Conservation (phyloP, 192 early-diverging fungal genomes). For the Geosiphon pyriformis region DNA sequence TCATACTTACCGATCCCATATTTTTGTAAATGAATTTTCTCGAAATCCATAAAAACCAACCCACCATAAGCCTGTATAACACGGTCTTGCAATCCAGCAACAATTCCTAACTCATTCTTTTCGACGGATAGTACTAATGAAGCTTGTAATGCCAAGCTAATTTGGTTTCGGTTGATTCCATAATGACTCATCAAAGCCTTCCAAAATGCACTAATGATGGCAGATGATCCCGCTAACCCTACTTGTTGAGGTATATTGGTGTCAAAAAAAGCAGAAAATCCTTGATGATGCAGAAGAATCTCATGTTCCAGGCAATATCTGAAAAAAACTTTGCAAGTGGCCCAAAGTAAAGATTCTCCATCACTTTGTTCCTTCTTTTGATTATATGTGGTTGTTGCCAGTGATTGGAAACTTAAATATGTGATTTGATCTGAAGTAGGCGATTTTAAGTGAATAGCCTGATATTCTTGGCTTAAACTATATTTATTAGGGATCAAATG, state of each 20-base stretch:
- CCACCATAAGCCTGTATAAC: slow-evolving; percentile 61
- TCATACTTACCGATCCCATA: slow-evolving; percentile 46
- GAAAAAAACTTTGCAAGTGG: slow-evolving; percentile 51
- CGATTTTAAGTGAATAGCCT: slow-evolving; percentile 36
- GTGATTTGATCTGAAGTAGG: neutral
- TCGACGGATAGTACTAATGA: slow-evolving; percentile 52
- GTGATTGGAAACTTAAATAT: neutral
- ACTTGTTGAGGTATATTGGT: slow-evolving; percentile 62
- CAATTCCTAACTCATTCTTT: slow-evolving; percentile 48
- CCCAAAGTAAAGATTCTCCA: slow-evolving; percentile 43
- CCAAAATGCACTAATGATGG: slow-evolving; percentile 53
- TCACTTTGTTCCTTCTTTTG: slow-evolving; percentile 33
- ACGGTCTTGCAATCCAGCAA: slow-evolving; percentile 58
- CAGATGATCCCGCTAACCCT: slow-evolving; percentile 47
- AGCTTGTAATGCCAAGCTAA: slow-evolving; percentile 47
- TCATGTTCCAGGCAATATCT: slow-evolving; percentile 32
- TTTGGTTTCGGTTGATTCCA: slow-evolving; percentile 27
- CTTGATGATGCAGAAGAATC: slow-evolving; percentile 34
- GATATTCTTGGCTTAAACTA: slow-evolving; percentile 25
- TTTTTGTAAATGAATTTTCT: slow-evolving; percentile 36
- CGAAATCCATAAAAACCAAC: slow-evolving; percentile 61
- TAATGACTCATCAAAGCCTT: slow-evolving; percentile 41
- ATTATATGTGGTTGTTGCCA: neutral
- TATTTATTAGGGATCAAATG: slow-evolving; percentile 45
- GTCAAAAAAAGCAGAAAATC: slow-evolving; percentile 46